These are phyloP conservation scores for Ustilago sp. DNA, from an alignment of 1,284 basidiomycete species.

Conservation along the genomic window DNA sequence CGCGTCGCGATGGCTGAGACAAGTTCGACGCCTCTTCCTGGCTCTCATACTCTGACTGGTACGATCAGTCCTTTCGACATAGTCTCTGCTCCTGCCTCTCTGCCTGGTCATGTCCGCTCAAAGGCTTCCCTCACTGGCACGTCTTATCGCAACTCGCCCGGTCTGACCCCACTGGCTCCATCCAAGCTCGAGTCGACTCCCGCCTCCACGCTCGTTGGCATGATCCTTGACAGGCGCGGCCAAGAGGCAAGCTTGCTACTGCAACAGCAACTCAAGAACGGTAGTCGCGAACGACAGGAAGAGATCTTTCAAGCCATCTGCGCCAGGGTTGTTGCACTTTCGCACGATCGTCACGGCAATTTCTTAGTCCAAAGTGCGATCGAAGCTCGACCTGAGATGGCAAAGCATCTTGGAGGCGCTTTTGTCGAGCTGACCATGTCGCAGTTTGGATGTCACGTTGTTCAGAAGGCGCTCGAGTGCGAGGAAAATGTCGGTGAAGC, in stretches of 20 bases:
- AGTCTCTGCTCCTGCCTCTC: background rate
- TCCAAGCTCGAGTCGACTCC: slow-evolving; percentile 27
- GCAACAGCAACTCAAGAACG: slow-evolving; percentile 63
- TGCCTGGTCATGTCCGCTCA: slow-evolving; percentile 10
- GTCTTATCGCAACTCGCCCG: slow-evolving; percentile 21
- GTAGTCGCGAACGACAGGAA: slow-evolving; percentile 20
- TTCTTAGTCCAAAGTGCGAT: slow-evolving; percentile 62
- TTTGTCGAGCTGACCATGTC: slow-evolving; percentile 58
- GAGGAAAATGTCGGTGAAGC: slow-evolving; percentile 30
- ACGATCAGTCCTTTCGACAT: background rate
- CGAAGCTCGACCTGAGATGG: slow-evolving; percentile 34
- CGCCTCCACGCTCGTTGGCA: slow-evolving; percentile 30
- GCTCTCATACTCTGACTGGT: background rate
- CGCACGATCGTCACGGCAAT: slow-evolving; percentile 62
- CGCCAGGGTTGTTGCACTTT: slow-evolving; percentile 39
- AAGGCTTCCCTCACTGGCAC: slow-evolving; percentile 2
- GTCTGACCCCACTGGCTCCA: slow-evolving; percentile 1
- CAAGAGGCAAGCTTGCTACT: slow-evolving; percentile 60
- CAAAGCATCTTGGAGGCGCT: slow-evolving; percentile 45
- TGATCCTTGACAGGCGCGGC: slow-evolving; percentile 43
- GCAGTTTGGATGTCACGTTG: slow-evolving; percentile 64
- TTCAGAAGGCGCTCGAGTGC: slow-evolving; percentile 58
- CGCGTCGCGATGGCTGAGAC: slow-evolving; percentile 19
- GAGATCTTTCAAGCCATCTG: slow-evolving; percentile 52
- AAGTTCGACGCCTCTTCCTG: background rate